Evolutionary conservation across 2,329 filamentous ascomycete genomes (phyloP), one percentile per base, ranked within the genome.

Genomic region (Dothiorella sarmentorum): DNA sequence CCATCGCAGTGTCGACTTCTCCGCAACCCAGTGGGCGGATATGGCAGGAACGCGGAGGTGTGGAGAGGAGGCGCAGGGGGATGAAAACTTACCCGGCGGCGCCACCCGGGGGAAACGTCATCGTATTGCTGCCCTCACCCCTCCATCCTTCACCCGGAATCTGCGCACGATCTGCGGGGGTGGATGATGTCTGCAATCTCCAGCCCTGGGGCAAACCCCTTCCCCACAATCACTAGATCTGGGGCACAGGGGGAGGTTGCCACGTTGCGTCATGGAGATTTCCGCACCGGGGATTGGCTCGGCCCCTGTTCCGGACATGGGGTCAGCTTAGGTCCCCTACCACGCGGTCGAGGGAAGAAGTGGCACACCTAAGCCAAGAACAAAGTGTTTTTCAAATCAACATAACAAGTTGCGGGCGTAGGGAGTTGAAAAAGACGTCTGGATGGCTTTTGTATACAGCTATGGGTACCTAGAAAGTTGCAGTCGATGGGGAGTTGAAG

Each of bases 21-120:
- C 15, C 3, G 29, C 7, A 26, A 35, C 22, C 22, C 35, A 13
- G 10, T 2, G 2, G 35, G 33, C 33, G 35, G 35, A 18, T 53
- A 24, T 40, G n/a, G 49, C 33, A 53, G 49, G 26, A 40, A n/a
- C 22, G 49, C 35, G 37, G 24, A 29, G 43, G 49, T 40, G 49
- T 40, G 49, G n/a, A 42, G 49, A 7, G n/a, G 9, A 26, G 20
- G 7, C 43, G 26, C 29, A 13, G 27, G 29, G 10, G 49, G 49
- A 53, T 20, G 49, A 53, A 20, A 1, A 4, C 33, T 53, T 53
- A 40, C 17, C 49, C 49, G 35, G 4, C 31, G 10, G n/a, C 49
- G 49, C 49, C 49, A 27, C 49, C 11, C 35, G 9, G 49, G 35
- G n/a, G n/a, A 3, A 18, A 53, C 49, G 49, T 40, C 49, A 53